Conservation (phyloP, 108 stramenopile species). For the Cyclotella cryptica region DNA sequence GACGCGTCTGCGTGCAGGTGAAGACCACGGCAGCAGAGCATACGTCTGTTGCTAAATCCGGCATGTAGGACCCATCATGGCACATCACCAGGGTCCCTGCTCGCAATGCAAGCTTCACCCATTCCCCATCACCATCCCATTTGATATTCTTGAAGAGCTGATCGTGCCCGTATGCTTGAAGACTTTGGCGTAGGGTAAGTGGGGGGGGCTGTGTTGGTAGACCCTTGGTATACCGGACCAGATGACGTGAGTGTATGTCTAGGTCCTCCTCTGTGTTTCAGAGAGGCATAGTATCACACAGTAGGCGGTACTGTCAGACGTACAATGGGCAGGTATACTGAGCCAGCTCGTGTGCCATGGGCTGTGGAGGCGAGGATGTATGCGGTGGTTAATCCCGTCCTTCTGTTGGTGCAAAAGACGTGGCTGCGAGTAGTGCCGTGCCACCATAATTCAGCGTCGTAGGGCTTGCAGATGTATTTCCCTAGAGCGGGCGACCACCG, state of each 20-base stretch:
- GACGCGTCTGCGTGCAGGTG: background rate
- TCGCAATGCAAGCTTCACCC: background rate
- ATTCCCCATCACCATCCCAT: conserved; percentile 28
- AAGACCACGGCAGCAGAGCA: conserved; percentile 11
- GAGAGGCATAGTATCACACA: no score
- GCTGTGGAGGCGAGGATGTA: background rate
- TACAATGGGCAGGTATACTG: no score
- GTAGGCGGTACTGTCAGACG: no score
- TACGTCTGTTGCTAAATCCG: background rate
- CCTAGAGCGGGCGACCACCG: background rate
- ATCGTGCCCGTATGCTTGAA: background rate
- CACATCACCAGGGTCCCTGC: background rate
- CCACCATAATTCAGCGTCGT: background rate
- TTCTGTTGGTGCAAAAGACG: no score
- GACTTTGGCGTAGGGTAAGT: no score
- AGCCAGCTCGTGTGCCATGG: no score
- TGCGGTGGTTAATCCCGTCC: background rate
- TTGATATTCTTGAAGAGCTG: no score
- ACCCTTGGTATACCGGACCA: background rate
- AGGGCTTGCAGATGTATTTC: background rate
- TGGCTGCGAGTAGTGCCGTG: background rate
- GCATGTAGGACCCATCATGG: conserved; percentile 18
- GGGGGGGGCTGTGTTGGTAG: background rate
- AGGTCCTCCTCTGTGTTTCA: background rate
- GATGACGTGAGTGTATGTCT: no score